These are phyloP conservation scores for Penicillium concentricum DNA, from an alignment of 2,329 filamentous ascomycete genomes.

Conservation along the genomic window DNA sequence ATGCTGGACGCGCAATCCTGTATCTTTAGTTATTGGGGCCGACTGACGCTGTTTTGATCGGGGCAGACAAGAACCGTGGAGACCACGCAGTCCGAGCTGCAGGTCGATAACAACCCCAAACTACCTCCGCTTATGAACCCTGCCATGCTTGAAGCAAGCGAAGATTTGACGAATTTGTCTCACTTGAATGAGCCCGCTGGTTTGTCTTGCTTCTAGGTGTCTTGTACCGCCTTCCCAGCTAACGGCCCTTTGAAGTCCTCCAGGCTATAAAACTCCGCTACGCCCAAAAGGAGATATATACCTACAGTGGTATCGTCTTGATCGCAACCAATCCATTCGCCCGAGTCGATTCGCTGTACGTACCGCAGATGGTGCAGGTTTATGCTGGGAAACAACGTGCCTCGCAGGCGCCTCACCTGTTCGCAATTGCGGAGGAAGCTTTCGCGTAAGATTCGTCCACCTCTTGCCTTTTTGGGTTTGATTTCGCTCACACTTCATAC, in stretches of 20 bases:
- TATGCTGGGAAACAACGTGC: conserved; percentile 96
- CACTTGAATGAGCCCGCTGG: conserved; percentile 98
- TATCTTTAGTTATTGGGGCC: neutral
- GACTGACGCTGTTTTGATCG: conserved; percentile 17
- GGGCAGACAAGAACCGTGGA: conserved; percentile 73
- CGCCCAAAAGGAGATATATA: conserved; percentile 98
- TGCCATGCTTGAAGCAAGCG: conserved; percentile 95
- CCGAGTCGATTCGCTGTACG: conserved; percentile 94
- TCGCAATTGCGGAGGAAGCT: conserved; percentile 97
- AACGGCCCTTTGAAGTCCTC: conserved; percentile 61
- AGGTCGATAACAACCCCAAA: conserved; percentile 71
- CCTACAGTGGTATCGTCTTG: conserved; percentile 96
- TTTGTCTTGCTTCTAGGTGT: conserved; percentile 46
- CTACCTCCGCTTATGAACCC: conserved; percentile 97
- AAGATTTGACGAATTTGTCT: conserved; percentile 94
- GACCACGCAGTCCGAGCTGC: conserved; percentile 72
- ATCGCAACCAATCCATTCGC: conserved; percentile 99
- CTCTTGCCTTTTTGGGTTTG: neutral
- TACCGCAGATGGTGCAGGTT: conserved; percentile 99
- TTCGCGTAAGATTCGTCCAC: conserved; percentile 69
- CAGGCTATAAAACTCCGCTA: conserved; percentile 98
- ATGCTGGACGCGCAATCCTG: neutral
- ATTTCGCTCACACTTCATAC: conserved; percentile 39
- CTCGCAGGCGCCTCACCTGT: conserved; percentile 95
- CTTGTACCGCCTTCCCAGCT: conserved; percentile 13